A percentile compares a stretch with the other conserved stretches of the same genome.
These are phyloP conservation scores for Gremmenia infestans DNA, from an alignment of 2,329 filamentous ascomycete genomes.

Conservation along the genomic window DNA sequence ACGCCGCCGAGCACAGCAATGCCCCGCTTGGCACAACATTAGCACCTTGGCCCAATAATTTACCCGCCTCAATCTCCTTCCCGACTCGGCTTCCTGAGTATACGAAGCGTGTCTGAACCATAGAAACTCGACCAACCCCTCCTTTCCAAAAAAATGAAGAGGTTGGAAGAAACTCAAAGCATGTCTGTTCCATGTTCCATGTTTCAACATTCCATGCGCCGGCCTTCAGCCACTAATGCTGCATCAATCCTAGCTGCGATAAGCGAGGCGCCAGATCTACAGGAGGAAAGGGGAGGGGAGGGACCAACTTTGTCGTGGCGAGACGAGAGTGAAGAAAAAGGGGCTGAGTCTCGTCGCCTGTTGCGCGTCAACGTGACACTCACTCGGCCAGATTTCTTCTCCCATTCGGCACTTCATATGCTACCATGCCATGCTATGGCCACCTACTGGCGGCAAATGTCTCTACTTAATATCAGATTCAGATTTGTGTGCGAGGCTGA, in stretches of 20 bases:
- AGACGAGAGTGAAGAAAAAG: background rate
- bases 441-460: background rate
- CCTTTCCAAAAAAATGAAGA: background rate
- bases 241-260: background rate
- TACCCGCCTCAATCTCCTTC: background rate
- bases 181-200: background rate
- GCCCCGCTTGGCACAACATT: slow-evolving; percentile 7
- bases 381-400: too few relatives aligned
- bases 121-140: background rate
- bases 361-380: background rate
- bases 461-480: background rate
- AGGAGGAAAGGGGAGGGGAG: background rate
- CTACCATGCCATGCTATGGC: too few relatives aligned
- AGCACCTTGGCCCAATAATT: slow-evolving; percentile 3
- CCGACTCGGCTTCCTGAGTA: background rate
- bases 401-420: background rate
- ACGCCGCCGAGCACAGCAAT: slow-evolving; percentile 1
- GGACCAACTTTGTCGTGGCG: background rate
- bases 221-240: background rate
- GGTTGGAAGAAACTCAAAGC: background rate
- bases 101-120: background rate
- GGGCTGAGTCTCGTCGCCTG: background rate
- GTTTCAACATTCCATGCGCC: background rate
- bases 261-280: slow-evolving; percentile 3
- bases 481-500: background rate